A percentile compares a stretch with the other conserved stretches of the same genome.
Evolutionary conservation across 202 grass and related monocot species (phyloP).

Genomic region (Panicum virgatum): DNA sequence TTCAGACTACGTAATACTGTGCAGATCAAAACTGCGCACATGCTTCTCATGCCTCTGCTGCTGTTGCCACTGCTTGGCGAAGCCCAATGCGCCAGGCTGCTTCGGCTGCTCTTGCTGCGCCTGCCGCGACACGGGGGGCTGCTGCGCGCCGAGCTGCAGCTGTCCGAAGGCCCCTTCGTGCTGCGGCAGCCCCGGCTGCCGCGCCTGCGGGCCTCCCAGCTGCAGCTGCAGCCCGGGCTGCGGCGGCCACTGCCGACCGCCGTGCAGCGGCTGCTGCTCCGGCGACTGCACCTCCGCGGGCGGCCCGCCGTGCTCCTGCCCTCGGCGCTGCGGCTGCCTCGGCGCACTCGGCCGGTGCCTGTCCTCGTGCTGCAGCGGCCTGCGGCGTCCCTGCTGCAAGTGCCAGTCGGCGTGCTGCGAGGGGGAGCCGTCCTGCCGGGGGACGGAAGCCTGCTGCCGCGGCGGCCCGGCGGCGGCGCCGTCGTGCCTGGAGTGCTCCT

Average conservation of each 20-base stretch:
- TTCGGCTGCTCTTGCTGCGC: slow-evolving; percentile 8
- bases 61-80: slow-evolving; percentile 38
- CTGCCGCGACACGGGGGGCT: slow-evolving; percentile 31
- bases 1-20: neutral
- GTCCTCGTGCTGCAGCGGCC: slow-evolving; percentile 34
- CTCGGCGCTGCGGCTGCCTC: slow-evolving; percentile 19
- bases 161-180: slow-evolving; percentile 32
- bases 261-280: slow-evolving; percentile 23
- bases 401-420: slow-evolving; percentile 44
- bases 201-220: slow-evolving; percentile 31
- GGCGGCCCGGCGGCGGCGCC: slow-evolving; percentile 18
- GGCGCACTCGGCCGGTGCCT: slow-evolving; percentile 15
- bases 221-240: slow-evolving; percentile 33
- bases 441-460: slow-evolving; percentile 20
- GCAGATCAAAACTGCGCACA: slow-evolving; percentile 64
- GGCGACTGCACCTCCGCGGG: slow-evolving; percentile 7
- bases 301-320: neutral
- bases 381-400: slow-evolving; percentile 39
- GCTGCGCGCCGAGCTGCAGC: slow-evolving; percentile 32
- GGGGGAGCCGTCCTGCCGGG: slow-evolving; percentile 30
- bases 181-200: slow-evolving; percentile 11
- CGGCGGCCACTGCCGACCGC: slow-evolving; percentile 40
- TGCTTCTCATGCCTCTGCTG: slow-evolving; percentile 72
- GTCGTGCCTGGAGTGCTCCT: slow-evolving; percentile 66
- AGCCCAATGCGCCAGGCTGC: slow-evolving; percentile 24